A percentile compares a stretch with the other conserved stretches of the same genome.
These are phyloP conservation scores for Nothopassalora personata DNA, from an alignment of 2,329 filamentous ascomycete species.

Conservation along the genomic window DNA sequence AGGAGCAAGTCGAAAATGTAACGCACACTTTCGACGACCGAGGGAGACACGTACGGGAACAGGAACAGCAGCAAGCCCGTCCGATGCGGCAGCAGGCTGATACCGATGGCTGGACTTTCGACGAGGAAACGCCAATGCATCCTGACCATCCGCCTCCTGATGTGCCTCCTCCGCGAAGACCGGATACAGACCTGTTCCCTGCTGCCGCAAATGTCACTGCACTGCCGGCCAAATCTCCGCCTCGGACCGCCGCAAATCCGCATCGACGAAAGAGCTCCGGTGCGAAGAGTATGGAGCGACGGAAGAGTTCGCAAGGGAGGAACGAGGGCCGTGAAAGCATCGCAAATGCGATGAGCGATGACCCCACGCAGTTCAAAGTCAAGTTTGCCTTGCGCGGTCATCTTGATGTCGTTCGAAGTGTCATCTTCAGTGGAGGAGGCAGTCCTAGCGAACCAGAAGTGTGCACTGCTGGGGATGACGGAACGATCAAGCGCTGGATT, in stretches of 20 bases:
- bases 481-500: slow-evolving; percentile 93
- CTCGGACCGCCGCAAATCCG: slow-evolving; percentile 56
- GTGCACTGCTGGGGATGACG: slow-evolving; percentile 92
- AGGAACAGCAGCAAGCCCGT: slow-evolving; percentile 23
- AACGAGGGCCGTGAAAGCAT: slow-evolving; percentile 52
- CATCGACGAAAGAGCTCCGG: slow-evolving; percentile 75
- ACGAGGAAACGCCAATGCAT: slow-evolving; percentile 59
- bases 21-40: slow-evolving; percentile 56
- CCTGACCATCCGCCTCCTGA: slow-evolving; percentile 39
- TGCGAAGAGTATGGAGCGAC: slow-evolving; percentile 49
- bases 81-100: slow-evolving; percentile 30
- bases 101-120: slow-evolving; percentile 85
- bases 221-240: slow-evolving; percentile 74
- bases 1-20: slow-evolving; percentile 54
- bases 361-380: slow-evolving; percentile 80
- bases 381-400: slow-evolving; percentile 88
- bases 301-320: slow-evolving; percentile 54
- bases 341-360: slow-evolving; percentile 48
- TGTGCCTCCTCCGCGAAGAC: slow-evolving; percentile 55
- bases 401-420: slow-evolving; percentile 84
- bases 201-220: slow-evolving; percentile 57
- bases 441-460: slow-evolving; percentile 95
- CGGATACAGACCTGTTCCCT: slow-evolving; percentile 84
- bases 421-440: slow-evolving; percentile 94
- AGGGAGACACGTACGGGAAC: slow-evolving; percentile 49